phyloP scores from a whole-genome alignment of 2,329 filamentous ascomycete genomes.

The Raffaelea deltoideospora region DNA sequence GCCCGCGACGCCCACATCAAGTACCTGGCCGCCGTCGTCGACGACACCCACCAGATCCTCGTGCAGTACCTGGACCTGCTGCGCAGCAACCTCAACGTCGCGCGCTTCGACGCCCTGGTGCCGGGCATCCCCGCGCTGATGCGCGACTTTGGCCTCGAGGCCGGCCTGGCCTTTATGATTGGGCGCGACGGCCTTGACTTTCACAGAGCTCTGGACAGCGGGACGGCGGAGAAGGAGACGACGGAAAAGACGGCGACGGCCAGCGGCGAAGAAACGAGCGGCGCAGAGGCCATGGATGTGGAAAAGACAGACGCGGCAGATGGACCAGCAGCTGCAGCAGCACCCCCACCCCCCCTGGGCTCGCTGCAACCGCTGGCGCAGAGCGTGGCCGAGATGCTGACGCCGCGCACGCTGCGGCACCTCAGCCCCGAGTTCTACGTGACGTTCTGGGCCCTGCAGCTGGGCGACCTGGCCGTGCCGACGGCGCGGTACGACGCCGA shows the following conservation, averaged over 20 bases:
- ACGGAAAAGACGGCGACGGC: background rate
- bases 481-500: conserved; percentile 66
- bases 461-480: conserved; percentile 67
- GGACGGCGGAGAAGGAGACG: conserved; percentile 1
- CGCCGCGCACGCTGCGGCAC: conserved; percentile 48
- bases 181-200: conserved; percentile 59
- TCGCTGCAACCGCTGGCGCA: conserved; percentile 56
- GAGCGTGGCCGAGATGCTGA: conserved; percentile 45
- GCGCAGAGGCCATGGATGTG: background rate
- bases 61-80: conserved; percentile 82
- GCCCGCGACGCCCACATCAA: conserved; percentile 72
- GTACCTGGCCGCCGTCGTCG: conserved; percentile 71
- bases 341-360: conserved; percentile 23
- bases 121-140: conserved; percentile 64
- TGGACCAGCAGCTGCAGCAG: background rate
- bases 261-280: background rate
- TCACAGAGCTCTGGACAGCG: conserved; percentile 23
- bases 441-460: conserved; percentile 81
- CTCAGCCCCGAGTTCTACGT: conserved; percentile 73
- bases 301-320: background rate
- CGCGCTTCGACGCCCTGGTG: conserved; percentile 65
- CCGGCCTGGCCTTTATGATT: conserved; percentile 73
- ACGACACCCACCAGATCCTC: conserved; percentile 76
- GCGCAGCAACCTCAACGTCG: conserved; percentile 58
- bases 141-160: conserved; percentile 62